phyloP scores from a whole-genome alignment of 208 protist genomes.

The Hexamita inflata region DNA sequence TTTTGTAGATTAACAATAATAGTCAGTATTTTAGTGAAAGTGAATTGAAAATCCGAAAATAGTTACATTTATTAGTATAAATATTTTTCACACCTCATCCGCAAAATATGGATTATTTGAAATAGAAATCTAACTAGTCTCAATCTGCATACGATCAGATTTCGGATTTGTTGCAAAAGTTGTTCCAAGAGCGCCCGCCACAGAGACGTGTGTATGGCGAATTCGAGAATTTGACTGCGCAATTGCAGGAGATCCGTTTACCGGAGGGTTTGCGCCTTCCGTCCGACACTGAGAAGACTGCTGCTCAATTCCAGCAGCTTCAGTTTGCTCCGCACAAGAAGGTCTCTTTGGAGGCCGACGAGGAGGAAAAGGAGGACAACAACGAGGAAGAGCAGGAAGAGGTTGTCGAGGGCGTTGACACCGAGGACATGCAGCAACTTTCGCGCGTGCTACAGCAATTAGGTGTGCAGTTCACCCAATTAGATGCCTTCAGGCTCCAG shows the following conservation, averaged over 20 bases:
- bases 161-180: background rate
- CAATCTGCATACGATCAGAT: constrained; percentile 20
- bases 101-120: constrained; percentile 14
- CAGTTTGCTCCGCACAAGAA: background rate
- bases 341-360: background rate
- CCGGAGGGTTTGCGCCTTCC: background rate
- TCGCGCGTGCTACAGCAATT: background rate
- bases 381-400: background rate
- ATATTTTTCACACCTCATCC: too few species aligned
- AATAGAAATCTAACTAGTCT: background rate
- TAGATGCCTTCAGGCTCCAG: constrained; percentile 8
- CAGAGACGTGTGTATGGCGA: background rate
- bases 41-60: too few species aligned
- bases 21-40: too few species aligned
- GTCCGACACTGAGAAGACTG: background rate
- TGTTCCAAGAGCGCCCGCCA: constrained; percentile 15
- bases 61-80: too few species aligned
- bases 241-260: too few species aligned
- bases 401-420: background rate
- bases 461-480: background rate
- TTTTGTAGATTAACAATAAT: too few species aligned
- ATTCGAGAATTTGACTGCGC: constrained; percentile 3
- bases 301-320: background rate
- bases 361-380: background rate
- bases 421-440: background rate